Evolutionary conservation across 345 rosid species (phyloP), one percentile per base, ranked within the genome.

Genomic region (Pugionium cornutum): DNA sequence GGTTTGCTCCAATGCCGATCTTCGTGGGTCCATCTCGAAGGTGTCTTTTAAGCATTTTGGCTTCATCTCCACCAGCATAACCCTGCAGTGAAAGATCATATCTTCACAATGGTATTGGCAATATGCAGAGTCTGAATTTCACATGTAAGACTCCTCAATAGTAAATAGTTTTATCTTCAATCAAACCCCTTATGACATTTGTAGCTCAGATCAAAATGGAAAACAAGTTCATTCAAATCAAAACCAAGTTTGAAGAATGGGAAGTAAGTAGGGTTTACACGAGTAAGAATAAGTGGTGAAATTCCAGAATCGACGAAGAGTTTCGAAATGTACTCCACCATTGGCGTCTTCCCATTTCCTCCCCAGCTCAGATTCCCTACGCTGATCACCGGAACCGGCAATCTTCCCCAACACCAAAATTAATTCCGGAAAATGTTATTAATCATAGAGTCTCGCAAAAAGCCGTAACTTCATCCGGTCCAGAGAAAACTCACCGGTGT

Each of bases 351-450:
- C 61, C 97, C 96, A 54, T 83, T 86, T 55, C 94, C 96, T 76
- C 96, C 96, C 97, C 97, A 91, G 6, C 88, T 88, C 74, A 91
- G 72, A 75, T 91, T 91, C 61, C 96, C 97, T 8, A 88, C 91
- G 61, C 97, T 86, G 68, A 86, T 91, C 70, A 88, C 96, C 36
- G 94, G 94, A 69, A 91, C 81, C 0, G 88, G 88, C 72, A 88
- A 68, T 76, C 97, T 90, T 81, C 69, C 58, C 62, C 40, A 5
- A 2, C n/a, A 75, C 30, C 30, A 9, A 49, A 34, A 27, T 9
- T 18, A 18, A 18, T 18, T 18, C 18, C 18, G 18, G 25, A 9
- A 34, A 30, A 4, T 25, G 25, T n/a, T 18, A 34, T 32, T 0
- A 48, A 10, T 41, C 50, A 2, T 30, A 4, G 6, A 7, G 35